A percentile compares a stretch with the other conserved stretches of the same genome.
phyloP scores from a whole-genome alignment of 1,284 basidiomycete species.

The Apiotrichum mycotoxinovorans region DNA sequence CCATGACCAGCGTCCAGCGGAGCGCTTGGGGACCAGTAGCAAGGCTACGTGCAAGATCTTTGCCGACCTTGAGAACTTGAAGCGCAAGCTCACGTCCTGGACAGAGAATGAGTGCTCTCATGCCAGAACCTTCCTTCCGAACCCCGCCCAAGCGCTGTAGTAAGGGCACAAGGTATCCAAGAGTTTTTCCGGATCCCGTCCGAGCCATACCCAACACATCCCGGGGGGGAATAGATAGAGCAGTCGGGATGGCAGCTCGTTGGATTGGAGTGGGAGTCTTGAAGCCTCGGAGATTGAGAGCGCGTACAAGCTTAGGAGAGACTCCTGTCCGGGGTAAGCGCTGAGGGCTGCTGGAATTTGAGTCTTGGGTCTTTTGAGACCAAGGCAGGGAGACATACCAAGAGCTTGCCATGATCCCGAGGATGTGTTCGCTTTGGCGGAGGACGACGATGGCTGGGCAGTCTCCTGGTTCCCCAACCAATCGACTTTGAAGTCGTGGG shows the following conservation, averaged over 20 bases:
- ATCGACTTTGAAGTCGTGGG: conserved; percentile 11
- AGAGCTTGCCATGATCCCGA: conserved; percentile 33
- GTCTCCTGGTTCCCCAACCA: conserved; percentile 9
- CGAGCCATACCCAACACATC: conserved; percentile 98
- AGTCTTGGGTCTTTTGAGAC: neutral
- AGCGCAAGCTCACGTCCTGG: conserved; percentile 92
- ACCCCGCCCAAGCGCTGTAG: conserved; percentile 79
- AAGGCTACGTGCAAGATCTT: conserved; percentile 73
- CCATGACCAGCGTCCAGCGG: conserved; percentile 91
- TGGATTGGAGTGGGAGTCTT: conserved; percentile 96
- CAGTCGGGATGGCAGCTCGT: conserved; percentile 78
- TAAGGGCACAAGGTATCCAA: conserved; percentile 92
- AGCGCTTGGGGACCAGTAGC: conserved; percentile 59
- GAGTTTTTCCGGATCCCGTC: conserved; percentile 96
- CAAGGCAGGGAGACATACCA: conserved; percentile 19
- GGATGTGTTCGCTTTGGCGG: neutral
- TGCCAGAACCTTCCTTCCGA: conserved; percentile 68
- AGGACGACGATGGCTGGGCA: neutral
- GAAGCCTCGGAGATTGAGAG: conserved; percentile 88
- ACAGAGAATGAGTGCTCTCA: conserved; percentile 81
- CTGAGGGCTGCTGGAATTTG: too few species aligned
- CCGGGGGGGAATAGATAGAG: conserved; percentile 78
- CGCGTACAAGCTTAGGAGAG: conserved; percentile 75
- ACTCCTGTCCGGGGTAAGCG: conserved; percentile 62
- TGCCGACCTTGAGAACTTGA: conserved; percentile 91